Conservation (phyloP, 306 rosid genomes). For the Neltuma alba region DNA sequence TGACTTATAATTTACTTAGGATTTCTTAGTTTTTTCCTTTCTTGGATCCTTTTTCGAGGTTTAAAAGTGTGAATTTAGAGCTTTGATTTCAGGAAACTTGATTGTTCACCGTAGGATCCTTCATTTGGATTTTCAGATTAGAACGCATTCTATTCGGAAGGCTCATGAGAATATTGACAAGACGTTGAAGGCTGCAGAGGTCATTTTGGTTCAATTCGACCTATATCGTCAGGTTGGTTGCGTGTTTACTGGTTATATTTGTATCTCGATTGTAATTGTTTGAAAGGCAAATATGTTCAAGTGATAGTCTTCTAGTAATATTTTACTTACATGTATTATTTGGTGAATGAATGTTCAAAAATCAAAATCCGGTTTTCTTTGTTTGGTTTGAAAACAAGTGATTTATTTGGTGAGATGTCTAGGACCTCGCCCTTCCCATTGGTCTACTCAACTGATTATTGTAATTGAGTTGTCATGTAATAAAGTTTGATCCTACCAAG, state of each 20-base stretch:
- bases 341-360: background rate
- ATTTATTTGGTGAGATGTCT: background rate
- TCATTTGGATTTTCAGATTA: conserved; percentile 62
- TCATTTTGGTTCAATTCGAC: conserved; percentile 82
- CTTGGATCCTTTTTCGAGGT: background rate
- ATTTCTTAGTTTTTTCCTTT: no score
- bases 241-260: background rate
- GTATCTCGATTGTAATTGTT: conserved; percentile 27
- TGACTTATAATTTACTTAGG: conserved; percentile 47
- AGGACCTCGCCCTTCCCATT: background rate
- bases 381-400: background rate
- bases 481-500: background rate
- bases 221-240: conserved; percentile 81
- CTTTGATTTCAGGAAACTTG: no score
- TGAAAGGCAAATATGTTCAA: conserved; percentile 9
- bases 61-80: conserved; percentile 39
- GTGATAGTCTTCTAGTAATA: background rate
- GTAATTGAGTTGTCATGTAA: background rate
- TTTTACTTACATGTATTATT: background rate
- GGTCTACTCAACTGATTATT: background rate
- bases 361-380: background rate
- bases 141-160: conserved; percentile 90
- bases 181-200: conserved; percentile 92
- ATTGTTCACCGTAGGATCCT: conserved; percentile 38
- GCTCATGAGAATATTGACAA: conserved; percentile 97